Conservation (phyloP, 108 stramenopile species). For the Skeletonema marinoi region DNA sequence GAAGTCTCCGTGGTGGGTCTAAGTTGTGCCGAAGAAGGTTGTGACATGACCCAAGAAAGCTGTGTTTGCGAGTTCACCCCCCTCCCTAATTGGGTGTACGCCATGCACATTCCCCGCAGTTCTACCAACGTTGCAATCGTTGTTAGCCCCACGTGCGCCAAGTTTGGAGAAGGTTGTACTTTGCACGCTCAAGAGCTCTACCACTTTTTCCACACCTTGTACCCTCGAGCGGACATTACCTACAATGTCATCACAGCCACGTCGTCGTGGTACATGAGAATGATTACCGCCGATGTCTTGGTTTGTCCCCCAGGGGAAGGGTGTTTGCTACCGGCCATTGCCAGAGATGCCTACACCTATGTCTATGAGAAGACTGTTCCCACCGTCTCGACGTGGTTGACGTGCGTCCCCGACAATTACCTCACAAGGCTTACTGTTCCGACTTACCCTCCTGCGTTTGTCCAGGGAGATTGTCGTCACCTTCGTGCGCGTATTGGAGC, state of each 20-base stretch:
- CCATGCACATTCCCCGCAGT: slow-evolving; percentile 38
- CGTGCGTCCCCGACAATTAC: slow-evolving; percentile 19
- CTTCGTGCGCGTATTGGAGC: slow-evolving; percentile 34
- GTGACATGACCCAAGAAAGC: slow-evolving; percentile 15
- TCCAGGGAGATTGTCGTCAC: slow-evolving; percentile 32
- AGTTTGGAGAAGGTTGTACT: slow-evolving; percentile 36
- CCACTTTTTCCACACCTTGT: slow-evolving; percentile 25
- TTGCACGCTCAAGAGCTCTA: slow-evolving; percentile 34
- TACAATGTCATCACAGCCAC: slow-evolving; percentile 29
- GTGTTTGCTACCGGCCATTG: slow-evolving; percentile 33
- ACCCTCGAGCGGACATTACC: slow-evolving; percentile 37
- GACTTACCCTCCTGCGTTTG: slow-evolving; percentile 16
- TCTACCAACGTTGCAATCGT: slow-evolving; percentile 36
- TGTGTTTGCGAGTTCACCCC: slow-evolving; percentile 25
- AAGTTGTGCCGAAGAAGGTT: slow-evolving; percentile 29
- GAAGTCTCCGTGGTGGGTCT: slow-evolving; percentile 30
- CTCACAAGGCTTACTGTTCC: slow-evolving; percentile 20
- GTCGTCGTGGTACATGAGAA: slow-evolving; percentile 36
- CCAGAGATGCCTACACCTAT: slow-evolving; percentile 37
- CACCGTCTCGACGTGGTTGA: slow-evolving; percentile 34
- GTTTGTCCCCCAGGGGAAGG: slow-evolving; percentile 34
- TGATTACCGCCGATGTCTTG: slow-evolving; percentile 37
- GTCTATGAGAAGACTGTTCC: slow-evolving; percentile 30
- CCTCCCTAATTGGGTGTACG: slow-evolving; percentile 39
- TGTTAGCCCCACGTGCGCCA: slow-evolving; percentile 35